Conservation (phyloP, 345 rosid species). For the Viola odorata region DNA sequence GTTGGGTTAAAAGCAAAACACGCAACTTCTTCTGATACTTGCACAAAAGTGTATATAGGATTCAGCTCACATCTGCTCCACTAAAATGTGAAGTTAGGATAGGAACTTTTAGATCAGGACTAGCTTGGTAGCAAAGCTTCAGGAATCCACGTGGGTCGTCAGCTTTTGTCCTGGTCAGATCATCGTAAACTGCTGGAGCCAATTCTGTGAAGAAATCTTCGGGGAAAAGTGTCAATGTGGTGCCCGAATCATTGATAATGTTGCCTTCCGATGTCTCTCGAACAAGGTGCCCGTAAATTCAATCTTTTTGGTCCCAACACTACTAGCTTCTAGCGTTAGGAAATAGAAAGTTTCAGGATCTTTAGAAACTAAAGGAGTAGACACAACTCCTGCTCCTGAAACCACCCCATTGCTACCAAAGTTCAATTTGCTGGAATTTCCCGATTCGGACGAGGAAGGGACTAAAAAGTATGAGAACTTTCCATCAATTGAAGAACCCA, state of each 20-base stretch:
- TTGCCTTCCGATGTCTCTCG: conserved; percentile 30
- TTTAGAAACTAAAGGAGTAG: conserved; percentile 41
- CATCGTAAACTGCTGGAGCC: conserved; percentile 14
- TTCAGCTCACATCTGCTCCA: conserved; percentile 34
- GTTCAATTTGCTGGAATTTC: conserved; percentile 39
- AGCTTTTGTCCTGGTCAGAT: conserved; percentile 13
- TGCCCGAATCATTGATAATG: conserved; percentile 63
- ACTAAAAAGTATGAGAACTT: conserved; percentile 64
- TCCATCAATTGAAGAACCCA: conserved; percentile 33
- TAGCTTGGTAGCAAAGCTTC: conserved; percentile 33
- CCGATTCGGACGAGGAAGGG: conserved; percentile 22
- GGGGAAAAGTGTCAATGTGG: conserved; percentile 43
- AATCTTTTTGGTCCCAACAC: conserved; percentile 33
- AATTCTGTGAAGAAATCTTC: conserved; percentile 19
- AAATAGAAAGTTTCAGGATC: conserved; percentile 39
- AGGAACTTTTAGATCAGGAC: conserved; percentile 23
- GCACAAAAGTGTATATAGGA: conserved; percentile 30
- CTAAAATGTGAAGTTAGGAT: conserved; percentile 33
- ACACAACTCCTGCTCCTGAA: conserved; percentile 29
- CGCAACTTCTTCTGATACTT: conserved; percentile 13
- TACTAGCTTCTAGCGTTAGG: conserved; percentile 38
- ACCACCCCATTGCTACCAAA: conserved; percentile 44
- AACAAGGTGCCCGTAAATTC: conserved; percentile 20
- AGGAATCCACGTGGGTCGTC: conserved; percentile 24
- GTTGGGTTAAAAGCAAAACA: conserved; percentile 33